These are phyloP conservation scores for Thermochaetoides thermophila DNA, from an alignment of 495 filamentous ascomycete genomes.

Conservation along the genomic window DNA sequence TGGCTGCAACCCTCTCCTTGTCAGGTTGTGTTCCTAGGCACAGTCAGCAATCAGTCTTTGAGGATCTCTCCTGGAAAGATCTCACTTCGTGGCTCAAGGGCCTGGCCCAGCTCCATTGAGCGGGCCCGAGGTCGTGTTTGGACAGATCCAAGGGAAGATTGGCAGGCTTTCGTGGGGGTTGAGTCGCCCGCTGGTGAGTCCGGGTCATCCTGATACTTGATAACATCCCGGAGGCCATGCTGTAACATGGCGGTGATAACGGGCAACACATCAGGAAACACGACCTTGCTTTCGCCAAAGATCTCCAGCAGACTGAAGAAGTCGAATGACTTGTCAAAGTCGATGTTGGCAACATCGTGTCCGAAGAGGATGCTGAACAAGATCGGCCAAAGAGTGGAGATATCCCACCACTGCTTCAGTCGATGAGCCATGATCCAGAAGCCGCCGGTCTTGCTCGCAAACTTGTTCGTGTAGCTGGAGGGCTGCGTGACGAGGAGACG, in stretches of 20 bases:
- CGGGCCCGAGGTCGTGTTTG: constrained; percentile 27
- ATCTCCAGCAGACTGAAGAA: constrained; percentile 55
- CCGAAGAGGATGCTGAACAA: constrained; percentile 85
- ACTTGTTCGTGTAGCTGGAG: constrained; percentile 63
- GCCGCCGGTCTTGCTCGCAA: constrained; percentile 69
- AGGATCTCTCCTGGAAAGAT: too few relatives aligned
- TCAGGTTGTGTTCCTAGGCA: constrained; percentile 20
- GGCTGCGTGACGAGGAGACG: constrained; percentile 76
- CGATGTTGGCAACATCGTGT: constrained; percentile 56
- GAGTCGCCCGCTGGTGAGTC: constrained; percentile 32
- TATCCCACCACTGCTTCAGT: constrained; percentile 78
- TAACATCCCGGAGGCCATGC: constrained; percentile 53
- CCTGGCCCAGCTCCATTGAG: constrained; percentile 34
- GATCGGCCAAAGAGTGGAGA: constrained; percentile 72
- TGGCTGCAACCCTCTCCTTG: constrained; percentile 34
- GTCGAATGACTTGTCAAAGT: constrained; percentile 59
- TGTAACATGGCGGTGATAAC: constrained; percentile 84
- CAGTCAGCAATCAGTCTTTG: constrained; percentile 12
- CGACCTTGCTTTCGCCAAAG: constrained; percentile 51
- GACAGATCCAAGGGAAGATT: constrained; percentile 9
- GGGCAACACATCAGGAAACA: constrained; percentile 63
- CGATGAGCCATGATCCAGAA: constrained; percentile 70
- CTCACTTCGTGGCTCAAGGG: constrained; percentile 36
- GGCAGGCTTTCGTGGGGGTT: constrained; percentile 3
- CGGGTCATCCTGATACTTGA: constrained; percentile 45